Percentiles rank a stretch among this genome's conserved stretches.
Conservation (phyloP, 148 eudicot genomes). For the Chenopodium suecicum region DNA sequence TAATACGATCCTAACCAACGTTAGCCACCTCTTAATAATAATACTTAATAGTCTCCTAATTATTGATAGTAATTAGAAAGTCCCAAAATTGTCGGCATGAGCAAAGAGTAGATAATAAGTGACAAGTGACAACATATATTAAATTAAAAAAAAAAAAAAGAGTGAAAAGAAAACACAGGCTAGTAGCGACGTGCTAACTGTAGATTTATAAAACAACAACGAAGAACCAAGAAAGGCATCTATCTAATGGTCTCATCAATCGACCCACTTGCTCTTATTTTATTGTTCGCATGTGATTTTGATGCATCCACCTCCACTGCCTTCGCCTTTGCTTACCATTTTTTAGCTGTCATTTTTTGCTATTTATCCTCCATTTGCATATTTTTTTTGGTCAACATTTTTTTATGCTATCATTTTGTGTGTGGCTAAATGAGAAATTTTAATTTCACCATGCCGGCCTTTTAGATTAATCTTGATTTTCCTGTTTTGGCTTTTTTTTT, state of each 20-base stretch:
- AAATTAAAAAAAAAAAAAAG: background rate
- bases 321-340: background rate
- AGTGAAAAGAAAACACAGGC: background rate
- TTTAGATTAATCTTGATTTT: too few species aligned
- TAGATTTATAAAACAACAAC: background rate
- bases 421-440: too few species aligned
- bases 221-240: background rate
- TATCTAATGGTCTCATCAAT: background rate
- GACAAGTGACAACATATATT: background rate
- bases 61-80: background rate
- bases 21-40: too few species aligned
- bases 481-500: too few species aligned
- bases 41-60: background rate
- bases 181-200: conserved; percentile 1
- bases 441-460: too few species aligned
- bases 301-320: conserved; percentile 27
- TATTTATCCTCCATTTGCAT: too few species aligned
- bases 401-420: too few species aligned
- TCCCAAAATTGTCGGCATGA: conserved; percentile 15
- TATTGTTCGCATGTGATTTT: conserved; percentile 22
- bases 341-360: background rate
- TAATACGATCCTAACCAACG: too few species aligned
- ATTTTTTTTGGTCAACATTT: too few species aligned
- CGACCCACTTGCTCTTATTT: conserved; percentile 14
- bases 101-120: background rate